Percentiles rank a stretch among this genome's conserved stretches.
Conservation (phyloP, 768 basidiomycete genomes). For the Antrodiella citrinella region DNA sequence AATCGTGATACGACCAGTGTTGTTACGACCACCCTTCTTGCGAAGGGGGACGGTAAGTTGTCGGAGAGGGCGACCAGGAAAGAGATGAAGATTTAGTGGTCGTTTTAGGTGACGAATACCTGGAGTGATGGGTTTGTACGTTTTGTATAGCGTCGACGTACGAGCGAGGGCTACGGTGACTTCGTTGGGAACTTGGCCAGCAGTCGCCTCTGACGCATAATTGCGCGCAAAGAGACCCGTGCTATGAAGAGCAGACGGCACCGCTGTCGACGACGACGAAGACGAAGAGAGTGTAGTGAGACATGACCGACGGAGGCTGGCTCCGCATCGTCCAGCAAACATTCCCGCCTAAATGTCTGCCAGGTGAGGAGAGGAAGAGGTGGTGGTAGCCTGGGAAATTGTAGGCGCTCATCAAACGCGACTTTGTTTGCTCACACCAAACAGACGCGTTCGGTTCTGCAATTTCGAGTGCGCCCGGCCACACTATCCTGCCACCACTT, state of each 20-base stretch:
- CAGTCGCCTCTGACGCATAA: slow-evolving; percentile 31
- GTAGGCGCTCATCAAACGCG: slow-evolving; percentile 10
- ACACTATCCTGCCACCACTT: too few species aligned
- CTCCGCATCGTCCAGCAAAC: slow-evolving; percentile 38
- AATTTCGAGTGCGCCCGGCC: too few species aligned
- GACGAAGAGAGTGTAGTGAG: slow-evolving; percentile 19
- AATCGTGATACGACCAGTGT: slow-evolving; percentile 77
- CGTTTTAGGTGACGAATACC: slow-evolving; percentile 80
- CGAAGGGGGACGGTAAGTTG: slow-evolving; percentile 75
- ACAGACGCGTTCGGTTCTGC: slow-evolving; percentile 23
- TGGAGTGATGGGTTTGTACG: slow-evolving; percentile 83
- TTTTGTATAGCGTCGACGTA: slow-evolving; percentile 63
- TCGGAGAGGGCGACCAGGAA: slow-evolving; percentile 78
- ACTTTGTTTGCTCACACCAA: slow-evolving; percentile 25
- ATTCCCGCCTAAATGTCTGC: slow-evolving; percentile 21
- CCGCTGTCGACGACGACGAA: slow-evolving; percentile 13
- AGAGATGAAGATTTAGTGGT: slow-evolving; percentile 78
- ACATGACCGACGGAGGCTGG: slow-evolving; percentile 32
- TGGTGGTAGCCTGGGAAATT: not conserved
- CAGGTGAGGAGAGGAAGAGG: slow-evolving; percentile 1
- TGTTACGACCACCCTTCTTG: slow-evolving; percentile 81
- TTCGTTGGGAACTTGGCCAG: slow-evolving; percentile 23
- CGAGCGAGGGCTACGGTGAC: slow-evolving; percentile 39
- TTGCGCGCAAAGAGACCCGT: slow-evolving; percentile 15
- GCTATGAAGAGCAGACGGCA: slow-evolving; percentile 9